Percentiles rank a stretch among this genome's conserved stretches.
Conservation (phyloP, 495 filamentous ascomycete species). For the Penicillium salamii region DNA sequence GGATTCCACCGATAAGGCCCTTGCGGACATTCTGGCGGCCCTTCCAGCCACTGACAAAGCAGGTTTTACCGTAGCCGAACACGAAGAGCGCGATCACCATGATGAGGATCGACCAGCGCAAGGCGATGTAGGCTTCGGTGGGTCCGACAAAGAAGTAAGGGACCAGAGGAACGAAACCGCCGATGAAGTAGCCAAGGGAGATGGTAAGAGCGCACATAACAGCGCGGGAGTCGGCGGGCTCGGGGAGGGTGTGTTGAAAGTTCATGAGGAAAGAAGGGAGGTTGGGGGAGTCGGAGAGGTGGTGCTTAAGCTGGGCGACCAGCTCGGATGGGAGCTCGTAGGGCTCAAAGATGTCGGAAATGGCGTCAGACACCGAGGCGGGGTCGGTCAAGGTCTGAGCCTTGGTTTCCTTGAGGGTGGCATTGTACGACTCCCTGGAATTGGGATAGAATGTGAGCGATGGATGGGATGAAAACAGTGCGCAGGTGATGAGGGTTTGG, state of each 20-base stretch:
- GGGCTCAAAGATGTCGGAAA: conserved; percentile 52
- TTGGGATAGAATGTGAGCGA: conserved; percentile 3
- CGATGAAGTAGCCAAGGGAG: conserved; percentile 69
- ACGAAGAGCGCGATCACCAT: conserved; percentile 68
- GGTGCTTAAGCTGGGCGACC: conserved; percentile 41
- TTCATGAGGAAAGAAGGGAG: conserved; percentile 56
- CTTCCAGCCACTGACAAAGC: conserved; percentile 43
- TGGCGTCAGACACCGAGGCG: conserved; percentile 32
- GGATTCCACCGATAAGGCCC: conserved; percentile 47
- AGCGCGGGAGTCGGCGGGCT: conserved; percentile 50
- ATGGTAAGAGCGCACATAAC: conserved; percentile 63
- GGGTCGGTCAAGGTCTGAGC: conserved; percentile 39
- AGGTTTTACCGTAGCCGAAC: conserved; percentile 74
- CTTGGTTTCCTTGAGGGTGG: conserved; percentile 46
- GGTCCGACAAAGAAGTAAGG: conserved; percentile 71
- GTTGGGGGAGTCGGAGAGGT: conserved; percentile 46
- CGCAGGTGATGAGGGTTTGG: too few relatives aligned
- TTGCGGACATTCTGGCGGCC: conserved; percentile 36
- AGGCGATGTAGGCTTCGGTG: conserved; percentile 53
- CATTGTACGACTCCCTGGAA: conserved; percentile 51
- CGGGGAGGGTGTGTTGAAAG: conserved; percentile 53
- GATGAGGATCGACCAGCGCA: conserved; percentile 66
- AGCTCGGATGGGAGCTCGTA: conserved; percentile 51
- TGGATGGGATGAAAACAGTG: too few relatives aligned
- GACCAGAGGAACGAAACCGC: conserved; percentile 68